Percentiles rank a stretch among this genome's conserved stretches.
Conservation (phyloP, 192 early-diverging fungal species). For the Mortierella antarctica region DNA sequence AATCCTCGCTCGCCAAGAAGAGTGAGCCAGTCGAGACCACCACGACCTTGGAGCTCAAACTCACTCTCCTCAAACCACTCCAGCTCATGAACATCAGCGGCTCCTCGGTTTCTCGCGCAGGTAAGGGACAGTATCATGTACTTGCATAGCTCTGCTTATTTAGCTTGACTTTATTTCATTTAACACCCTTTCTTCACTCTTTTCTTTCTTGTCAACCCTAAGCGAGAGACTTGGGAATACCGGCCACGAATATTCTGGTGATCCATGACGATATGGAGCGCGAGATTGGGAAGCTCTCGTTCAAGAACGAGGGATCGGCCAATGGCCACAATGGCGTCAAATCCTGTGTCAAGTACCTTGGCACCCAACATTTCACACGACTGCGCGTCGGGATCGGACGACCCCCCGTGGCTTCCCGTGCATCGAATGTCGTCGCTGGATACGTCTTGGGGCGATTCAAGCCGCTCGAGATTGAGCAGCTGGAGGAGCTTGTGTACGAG, state of each 20-base stretch:
- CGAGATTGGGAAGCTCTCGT: constrained; percentile 67
- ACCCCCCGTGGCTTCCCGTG: constrained; percentile 50
- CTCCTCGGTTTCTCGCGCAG: constrained; percentile 66
- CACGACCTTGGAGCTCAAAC: constrained; percentile 37
- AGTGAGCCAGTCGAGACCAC: constrained; percentile 5
- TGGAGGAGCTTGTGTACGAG: constrained; percentile 59
- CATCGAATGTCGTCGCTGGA: constrained; percentile 57
- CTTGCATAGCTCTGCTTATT: not conserved
- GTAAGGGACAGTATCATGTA: constrained; percentile 46
- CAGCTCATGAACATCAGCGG: constrained; percentile 80
- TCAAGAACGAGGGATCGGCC: constrained; percentile 71
- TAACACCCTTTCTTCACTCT: not conserved
- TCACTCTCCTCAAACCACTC: constrained; percentile 73
- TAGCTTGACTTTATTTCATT: not conserved
- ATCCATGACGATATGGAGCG: constrained; percentile 83
- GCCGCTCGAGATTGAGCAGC: constrained; percentile 55
- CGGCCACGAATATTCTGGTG: constrained; percentile 61
- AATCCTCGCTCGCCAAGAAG: not conserved
- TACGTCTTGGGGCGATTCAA: constrained; percentile 71
- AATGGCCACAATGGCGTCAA: constrained; percentile 83
- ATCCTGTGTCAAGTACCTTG: constrained; percentile 66
- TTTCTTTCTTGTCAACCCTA: not conserved
- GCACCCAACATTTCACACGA: constrained; percentile 63
- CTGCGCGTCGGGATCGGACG: constrained; percentile 79
- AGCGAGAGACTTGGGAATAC: constrained; percentile 62